Evolutionary conservation across 1,284 basidiomycete species (phyloP), one percentile per base, ranked within the genome.

Genomic region (Kalmanozyma brasiliensis): DNA sequence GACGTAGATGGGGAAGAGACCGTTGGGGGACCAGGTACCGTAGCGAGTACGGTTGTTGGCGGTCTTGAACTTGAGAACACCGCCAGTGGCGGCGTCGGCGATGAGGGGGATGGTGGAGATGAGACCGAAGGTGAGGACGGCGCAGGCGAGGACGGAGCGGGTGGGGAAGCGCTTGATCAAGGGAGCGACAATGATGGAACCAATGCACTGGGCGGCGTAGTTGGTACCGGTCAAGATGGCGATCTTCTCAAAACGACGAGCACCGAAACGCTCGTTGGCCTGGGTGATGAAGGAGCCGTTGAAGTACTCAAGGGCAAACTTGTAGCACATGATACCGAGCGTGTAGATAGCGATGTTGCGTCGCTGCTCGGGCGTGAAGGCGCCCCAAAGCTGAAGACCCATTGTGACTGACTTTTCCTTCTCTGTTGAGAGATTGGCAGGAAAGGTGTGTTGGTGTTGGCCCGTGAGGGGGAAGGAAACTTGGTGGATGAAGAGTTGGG

Each of bases 91-190:
- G 26, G 82, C 82, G 46, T 83, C 82, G 34, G 74, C 69, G 52
- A 83, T 83, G 34, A 83, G 74, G 20, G 81, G 73, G 26, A 82
- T 60, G 23, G 66, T 63, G 1, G 77, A 72, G 68, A 83, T 82
- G 43, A 83, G 17, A 40, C 73, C 77, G 57, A 83, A 83, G 34
- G 66, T 61, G 29, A 83, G 40, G 24, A 83, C 76, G 36, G 82
- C 82, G 20, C 24, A 49, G 8, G 80, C 62, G 14, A 83, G 78
- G 32, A 83, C 82, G 24, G 77, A 67, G 22, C 82, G 65, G 16
- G 82, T 83, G 8, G 81, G 81, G 66, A 78, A 78, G 29, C 72
- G 73, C 65, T 81, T 82, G 72, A 83, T 76, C 33, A 83, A 71
- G n/a, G 80, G 80, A 22, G 80, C 75, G 32, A 80, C 70, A 14